phyloP scores from a whole-genome alignment of 805 yeast genomes.

The Monosporozyma yasuniensis region DNA sequence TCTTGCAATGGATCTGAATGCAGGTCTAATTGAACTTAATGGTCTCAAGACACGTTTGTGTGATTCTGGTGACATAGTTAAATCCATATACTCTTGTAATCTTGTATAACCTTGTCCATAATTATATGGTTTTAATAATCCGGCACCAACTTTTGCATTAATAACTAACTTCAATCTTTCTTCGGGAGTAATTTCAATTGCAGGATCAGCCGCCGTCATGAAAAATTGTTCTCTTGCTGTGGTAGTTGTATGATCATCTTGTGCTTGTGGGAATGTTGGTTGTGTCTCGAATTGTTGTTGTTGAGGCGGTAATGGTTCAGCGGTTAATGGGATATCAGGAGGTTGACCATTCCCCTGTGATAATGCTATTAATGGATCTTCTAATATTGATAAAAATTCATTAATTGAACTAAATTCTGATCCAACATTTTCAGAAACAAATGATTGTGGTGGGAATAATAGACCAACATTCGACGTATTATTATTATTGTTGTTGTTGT shows the following conservation, averaged over 20 bases:
- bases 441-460: constrained; percentile 40
- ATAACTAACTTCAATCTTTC: constrained; percentile 88
- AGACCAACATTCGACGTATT: neutral
- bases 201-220: constrained; percentile 94
- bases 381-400: constrained; percentile 83
- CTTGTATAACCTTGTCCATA: constrained; percentile 91
- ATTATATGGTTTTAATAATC: constrained; percentile 82
- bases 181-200: constrained; percentile 88
- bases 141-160: constrained; percentile 90
- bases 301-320: neutral
- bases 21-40: constrained; percentile 77
- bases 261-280: neutral
- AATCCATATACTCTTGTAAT: constrained; percentile 84
- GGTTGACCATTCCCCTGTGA: neutral
- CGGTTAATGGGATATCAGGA: neutral
- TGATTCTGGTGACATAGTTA: constrained; percentile 77
- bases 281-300: neutral
- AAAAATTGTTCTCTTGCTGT: constrained; percentile 89
- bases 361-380: constrained; percentile 51
- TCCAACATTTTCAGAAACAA: constrained; percentile 86
- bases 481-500: neutral
- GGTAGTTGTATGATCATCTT: constrained; percentile 9
- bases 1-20: constrained; percentile 85
- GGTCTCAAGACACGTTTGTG: constrained; percentile 82
- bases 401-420: constrained; percentile 84